Conservation (phyloP, 2,329 filamentous ascomycete genomes). For the Pseudogymnoascus sp. region DNA sequence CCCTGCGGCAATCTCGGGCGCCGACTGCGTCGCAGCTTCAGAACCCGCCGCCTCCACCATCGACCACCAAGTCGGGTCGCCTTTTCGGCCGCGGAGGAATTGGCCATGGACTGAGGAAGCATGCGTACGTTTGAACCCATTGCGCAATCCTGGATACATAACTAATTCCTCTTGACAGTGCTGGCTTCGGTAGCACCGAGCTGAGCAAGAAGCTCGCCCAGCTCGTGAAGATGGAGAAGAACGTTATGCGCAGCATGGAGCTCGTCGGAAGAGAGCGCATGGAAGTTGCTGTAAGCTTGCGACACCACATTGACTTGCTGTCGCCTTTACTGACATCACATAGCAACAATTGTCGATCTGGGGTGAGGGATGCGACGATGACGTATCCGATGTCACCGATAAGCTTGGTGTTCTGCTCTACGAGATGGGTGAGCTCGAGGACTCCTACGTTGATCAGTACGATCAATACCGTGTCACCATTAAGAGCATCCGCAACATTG, state of each 20-base stretch:
- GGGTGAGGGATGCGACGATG: constrained; percentile 92
- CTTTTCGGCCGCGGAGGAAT: constrained; percentile 82
- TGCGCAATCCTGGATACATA: constrained; percentile 27
- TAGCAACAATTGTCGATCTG: constrained; percentile 98
- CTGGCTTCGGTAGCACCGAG: constrained; percentile 69
- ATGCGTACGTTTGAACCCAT: constrained; percentile 36
- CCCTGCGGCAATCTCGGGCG: constrained; percentile 94
- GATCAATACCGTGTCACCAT: constrained; percentile 99
- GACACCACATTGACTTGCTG: background rate
- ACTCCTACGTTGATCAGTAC: constrained; percentile 97
- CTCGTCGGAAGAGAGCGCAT: constrained; percentile 91
- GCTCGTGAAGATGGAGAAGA: constrained; percentile 99
- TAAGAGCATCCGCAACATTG: constrained; percentile 98
- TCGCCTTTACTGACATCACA: constrained; percentile 13
- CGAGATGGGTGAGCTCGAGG: constrained; percentile 85
- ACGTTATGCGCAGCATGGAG: constrained; percentile 98
- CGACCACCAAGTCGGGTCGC: constrained; percentile 81
- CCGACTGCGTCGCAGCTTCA: constrained; percentile 72
- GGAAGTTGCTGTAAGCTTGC: constrained; percentile 80
- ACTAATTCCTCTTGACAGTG: constrained; percentile 41
- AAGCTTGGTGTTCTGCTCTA: constrained; percentile 97
- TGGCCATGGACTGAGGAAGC: constrained; percentile 41
- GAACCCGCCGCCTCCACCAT: constrained; percentile 88
- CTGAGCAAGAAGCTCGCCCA: constrained; percentile 96
- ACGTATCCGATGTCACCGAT: constrained; percentile 97